Percentiles rank a stretch among this genome's conserved stretches.
phyloP scores from a whole-genome alignment of 1,284 basidiomycete genomes.

The Xanthoconium separans region DNA sequence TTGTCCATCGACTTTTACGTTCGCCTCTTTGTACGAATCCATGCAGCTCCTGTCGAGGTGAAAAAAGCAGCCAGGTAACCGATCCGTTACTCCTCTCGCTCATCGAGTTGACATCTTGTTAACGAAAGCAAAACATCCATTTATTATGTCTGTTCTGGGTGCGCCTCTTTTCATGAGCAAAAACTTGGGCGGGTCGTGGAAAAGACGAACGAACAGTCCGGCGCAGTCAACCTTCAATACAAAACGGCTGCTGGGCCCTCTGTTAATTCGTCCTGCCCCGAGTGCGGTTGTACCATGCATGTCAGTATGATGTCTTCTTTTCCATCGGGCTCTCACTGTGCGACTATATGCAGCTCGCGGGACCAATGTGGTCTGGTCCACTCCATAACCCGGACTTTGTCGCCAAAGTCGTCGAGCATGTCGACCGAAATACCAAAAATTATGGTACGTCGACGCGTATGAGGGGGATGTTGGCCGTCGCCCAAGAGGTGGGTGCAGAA shows the following conservation, averaged over 20 bases:
- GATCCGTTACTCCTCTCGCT: neutral
- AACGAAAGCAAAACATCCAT: constrained; percentile 71
- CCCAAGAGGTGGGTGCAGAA: constrained; percentile 67
- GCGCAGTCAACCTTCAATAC: constrained; percentile 58
- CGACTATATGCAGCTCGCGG: constrained; percentile 60
- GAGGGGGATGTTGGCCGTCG: constrained; percentile 93
- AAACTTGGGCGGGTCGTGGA: constrained; percentile 72
- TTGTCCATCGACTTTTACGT: constrained; percentile 99
- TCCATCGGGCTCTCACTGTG: neutral
- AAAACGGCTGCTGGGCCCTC: constrained; percentile 77
- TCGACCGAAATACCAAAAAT: constrained; percentile 57
- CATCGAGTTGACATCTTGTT: neutral
- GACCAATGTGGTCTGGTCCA: constrained; percentile 95
- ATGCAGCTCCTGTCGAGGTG: constrained; percentile 79
- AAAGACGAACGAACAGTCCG: constrained; percentile 52
- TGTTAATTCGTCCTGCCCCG: constrained; percentile 66
- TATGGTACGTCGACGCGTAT: constrained; percentile 87
- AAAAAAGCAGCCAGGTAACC: constrained; percentile 79
- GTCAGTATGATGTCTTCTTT: constrained; percentile 41
- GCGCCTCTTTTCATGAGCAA: constrained; percentile 79
- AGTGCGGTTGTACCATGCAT: constrained; percentile 79
- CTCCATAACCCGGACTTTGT: constrained; percentile 83
- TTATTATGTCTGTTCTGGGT: constrained; percentile 81
- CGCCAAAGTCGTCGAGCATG: constrained; percentile 69
- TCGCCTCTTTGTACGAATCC: constrained; percentile 85